Base-by-base conservation (phyloP, 345 rosid species). In the Firmiana major region DNA sequence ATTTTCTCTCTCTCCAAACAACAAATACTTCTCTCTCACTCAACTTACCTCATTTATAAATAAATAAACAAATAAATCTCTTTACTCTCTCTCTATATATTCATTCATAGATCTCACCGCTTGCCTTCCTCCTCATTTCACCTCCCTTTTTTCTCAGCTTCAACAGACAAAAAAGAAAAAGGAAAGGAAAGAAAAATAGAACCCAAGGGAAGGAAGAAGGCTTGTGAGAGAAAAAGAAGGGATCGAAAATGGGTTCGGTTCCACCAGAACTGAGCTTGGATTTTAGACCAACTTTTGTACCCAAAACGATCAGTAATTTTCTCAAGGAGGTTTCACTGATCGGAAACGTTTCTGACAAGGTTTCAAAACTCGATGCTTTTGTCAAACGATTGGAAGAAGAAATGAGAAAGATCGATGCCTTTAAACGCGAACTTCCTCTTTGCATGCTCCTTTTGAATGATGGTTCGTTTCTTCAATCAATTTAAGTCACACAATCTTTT, bases 381-480 rank as follows among this genome's bases (percentile, higher is more conserved):
- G 73, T 95, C 45, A 77, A 82, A 66, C 81, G 84, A 28, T 88
- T 96, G 80, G 91, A 92, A 80, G 97, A 85, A 51, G 99, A 96
- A 79, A 78, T 87, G 89, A 83, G 71, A 38, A 96, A 93, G 92
- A 92, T 95, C 84, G 88, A 93, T 46, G 90, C 87, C 21, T 90
- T 85, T 76, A 84, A 89, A 64, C 94, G 94, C 71, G 91, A 96
- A 89, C 90, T 96, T 55, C 99, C 99, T 83, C 87, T 92, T 53
- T 93, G 86, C 81, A 84, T 96, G 86, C 83, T 93, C 71, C 87
- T 96, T 70, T 55, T 96, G 79, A 91, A 87, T 59, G 88, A 93
- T 81, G 98, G 98, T 96, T 79, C 49, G 92, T 86, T 79, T 73
- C 28, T n/a, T 28, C 49, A 42, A 28, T 19, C 31, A 26, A 43